Percentiles rank a stretch among this genome's conserved stretches.
These are phyloP conservation scores for Rhodotorula mucilaginosa DNA, from an alignment of 1,284 basidiomycete genomes.

Conservation along the genomic window DNA sequence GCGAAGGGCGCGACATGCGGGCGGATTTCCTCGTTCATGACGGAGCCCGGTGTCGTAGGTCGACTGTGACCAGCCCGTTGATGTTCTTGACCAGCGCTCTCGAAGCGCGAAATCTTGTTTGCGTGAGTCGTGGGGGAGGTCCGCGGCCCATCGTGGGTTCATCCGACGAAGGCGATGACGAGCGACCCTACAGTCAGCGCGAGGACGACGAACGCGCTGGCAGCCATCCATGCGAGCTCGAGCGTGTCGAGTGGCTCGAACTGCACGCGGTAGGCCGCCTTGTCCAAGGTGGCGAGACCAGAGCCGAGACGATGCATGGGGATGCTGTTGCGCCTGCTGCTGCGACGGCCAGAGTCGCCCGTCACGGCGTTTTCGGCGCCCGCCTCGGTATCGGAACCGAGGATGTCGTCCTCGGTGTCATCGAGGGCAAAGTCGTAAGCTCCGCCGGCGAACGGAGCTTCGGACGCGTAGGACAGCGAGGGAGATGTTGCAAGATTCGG, in stretches of 20 bases:
- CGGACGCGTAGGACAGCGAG: background rate
- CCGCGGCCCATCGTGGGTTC: background rate
- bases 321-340: too few species aligned
- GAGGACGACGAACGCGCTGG: slow-evolving; percentile 12
- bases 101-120: background rate
- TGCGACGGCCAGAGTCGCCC: too few species aligned
- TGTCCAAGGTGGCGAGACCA: background rate
- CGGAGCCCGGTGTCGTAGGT: too few species aligned
- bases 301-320: too few species aligned
- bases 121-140: background rate
- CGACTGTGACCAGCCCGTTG: too few species aligned
- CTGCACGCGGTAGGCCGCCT: slow-evolving; percentile 2
- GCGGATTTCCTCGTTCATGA: too few species aligned
- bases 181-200: slow-evolving; percentile 14
- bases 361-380: background rate
- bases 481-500: background rate
- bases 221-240: slow-evolving; percentile 28
- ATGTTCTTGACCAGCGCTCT: too few species aligned
- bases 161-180: slow-evolving; percentile 17
- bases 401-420: background rate
- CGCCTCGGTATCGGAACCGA: background rate
- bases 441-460: slow-evolving; percentile 14
- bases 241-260: slow-evolving; percentile 20
- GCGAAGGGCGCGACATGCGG: too few species aligned
- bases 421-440: slow-evolving; percentile 22